Evolutionary conservation across 2,329 filamentous ascomycete genomes (phyloP).

Genomic region (Dactylellina sp.): DNA sequence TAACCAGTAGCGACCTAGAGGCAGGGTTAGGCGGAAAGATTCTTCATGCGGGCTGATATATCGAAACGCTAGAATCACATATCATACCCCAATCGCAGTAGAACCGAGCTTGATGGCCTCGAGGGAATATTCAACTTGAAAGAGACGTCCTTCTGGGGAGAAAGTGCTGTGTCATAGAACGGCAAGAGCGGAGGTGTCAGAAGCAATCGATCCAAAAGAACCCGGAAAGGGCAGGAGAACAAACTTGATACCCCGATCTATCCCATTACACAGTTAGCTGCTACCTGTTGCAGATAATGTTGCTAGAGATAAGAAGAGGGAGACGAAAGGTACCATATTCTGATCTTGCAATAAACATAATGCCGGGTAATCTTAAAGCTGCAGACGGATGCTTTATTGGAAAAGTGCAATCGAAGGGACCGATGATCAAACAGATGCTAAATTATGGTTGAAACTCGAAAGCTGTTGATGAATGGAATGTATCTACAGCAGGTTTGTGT

Average conservation of each 20-base stretch:
- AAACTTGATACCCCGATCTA: slow-evolving; percentile 98
- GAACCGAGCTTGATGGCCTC: slow-evolving; percentile 99
- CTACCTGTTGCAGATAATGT: slow-evolving; percentile 57
- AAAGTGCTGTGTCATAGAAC: slow-evolving; percentile 78
- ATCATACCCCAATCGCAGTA: slow-evolving; percentile 87
- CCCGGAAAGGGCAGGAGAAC: slow-evolving; percentile 63
- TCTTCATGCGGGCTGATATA: background rate
- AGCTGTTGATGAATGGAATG: background rate
- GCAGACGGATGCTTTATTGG: background rate
- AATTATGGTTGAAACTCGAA: background rate
- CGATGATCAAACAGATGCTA: background rate
- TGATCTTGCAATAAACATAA: slow-evolving; percentile 99
- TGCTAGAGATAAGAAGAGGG: slow-evolving; percentile 10
- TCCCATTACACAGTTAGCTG: slow-evolving; percentile 63
- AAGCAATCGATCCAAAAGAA: slow-evolving; percentile 1
- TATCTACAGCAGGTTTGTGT: background rate
- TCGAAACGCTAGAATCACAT: slow-evolving; percentile 3
- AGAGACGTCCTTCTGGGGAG: slow-evolving; percentile 98
- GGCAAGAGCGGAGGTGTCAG: slow-evolving; percentile 48
- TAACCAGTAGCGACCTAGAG: slow-evolving; percentile 84
- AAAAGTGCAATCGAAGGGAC: background rate
- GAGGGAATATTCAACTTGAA: slow-evolving; percentile 99
- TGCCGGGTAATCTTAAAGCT: slow-evolving; percentile 63
- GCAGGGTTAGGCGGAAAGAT: slow-evolving; percentile 1
- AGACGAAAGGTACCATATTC: slow-evolving; percentile 83